Evolutionary conservation across 2,329 filamentous ascomycete species (phyloP), one percentile per base, ranked within the genome.

Genomic region (Colletotrichum zoysiae): DNA sequence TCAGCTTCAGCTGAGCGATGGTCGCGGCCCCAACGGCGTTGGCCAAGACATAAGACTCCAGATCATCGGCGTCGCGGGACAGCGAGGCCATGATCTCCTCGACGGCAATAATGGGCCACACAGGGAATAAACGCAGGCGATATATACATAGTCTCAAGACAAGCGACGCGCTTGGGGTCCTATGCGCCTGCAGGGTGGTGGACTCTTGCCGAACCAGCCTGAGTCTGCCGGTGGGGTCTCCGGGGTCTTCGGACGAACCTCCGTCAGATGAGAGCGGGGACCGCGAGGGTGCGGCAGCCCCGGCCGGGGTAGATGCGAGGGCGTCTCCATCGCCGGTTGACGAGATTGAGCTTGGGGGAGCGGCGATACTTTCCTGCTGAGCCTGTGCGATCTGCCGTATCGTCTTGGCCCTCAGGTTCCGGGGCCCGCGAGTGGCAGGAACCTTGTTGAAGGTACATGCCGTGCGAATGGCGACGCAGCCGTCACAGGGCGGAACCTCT

Each of bases 101-200:
- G 35, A 85, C 82, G 50, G 84, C 81, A 53, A 87, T 81, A 48
- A 87, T 83, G 33, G 86, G 86, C 86, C 86, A 87, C 4, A 87
- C 83, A 0, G 86, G 85, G 62, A 85, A 87, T 57, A 87, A 78
- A 16, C 85, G 83, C n/a, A 85, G 80, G 4, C 83, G 82, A 73
- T 86, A 87, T 59, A 85, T 79, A 73, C 84, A 84, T 5, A 87
- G 77, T 20, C 62, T 73, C 30, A 76, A 69, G 40, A 76, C 73
- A 12, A 77, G 61, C 8, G 76, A 73, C 4, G 64, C 59, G 38
- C 74, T 74, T 33, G 74, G 63, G 44, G 71, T 73, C 44, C 46
- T 58, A 16, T 70, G 63, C 6, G 67, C 20, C 48, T 66, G 67
- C 7, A 55, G 38, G 18, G 16, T 3, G 3, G 61, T n/a, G 46